Conservation (phyloP, 805 yeast species). For the Candida gorgasii region DNA sequence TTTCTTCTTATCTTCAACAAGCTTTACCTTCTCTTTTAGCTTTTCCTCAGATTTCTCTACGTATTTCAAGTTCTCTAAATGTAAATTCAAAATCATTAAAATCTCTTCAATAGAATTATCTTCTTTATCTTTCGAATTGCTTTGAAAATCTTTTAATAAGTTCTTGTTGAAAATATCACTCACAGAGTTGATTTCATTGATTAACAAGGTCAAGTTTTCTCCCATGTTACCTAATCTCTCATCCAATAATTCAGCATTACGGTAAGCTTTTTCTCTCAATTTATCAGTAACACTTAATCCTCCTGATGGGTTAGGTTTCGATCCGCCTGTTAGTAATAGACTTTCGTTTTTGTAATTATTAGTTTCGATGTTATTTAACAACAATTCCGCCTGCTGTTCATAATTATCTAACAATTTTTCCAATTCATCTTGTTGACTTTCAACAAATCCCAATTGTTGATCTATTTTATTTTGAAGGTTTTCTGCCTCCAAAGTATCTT, state of each 20-base stretch:
- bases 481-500: slow-evolving; percentile 80
- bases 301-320: slow-evolving; percentile 20
- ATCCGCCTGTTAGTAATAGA: slow-evolving; percentile 11
- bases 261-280: slow-evolving; percentile 86
- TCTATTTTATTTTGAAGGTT: slow-evolving; percentile 83
- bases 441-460: slow-evolving; percentile 81
- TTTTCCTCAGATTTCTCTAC: slow-evolving; percentile 72
- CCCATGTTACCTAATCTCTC: slow-evolving; percentile 79
- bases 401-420: slow-evolving; percentile 80
- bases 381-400: slow-evolving; percentile 67
- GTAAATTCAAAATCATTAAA: slow-evolving; percentile 80
- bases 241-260: slow-evolving; percentile 80
- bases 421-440: slow-evolving; percentile 88
- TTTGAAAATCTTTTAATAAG: slow-evolving; percentile 38
- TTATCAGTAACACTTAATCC: slow-evolving; percentile 67
- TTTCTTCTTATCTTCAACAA: slow-evolving; percentile 23
- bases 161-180: slow-evolving; percentile 74
- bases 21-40: slow-evolving; percentile 65
- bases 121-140: slow-evolving; percentile 16
- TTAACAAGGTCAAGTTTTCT: slow-evolving; percentile 69
- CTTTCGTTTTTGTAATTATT: slow-evolving; percentile 16
- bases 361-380: slow-evolving; percentile 41
- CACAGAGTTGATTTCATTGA: slow-evolving; percentile 79
- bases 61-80: slow-evolving; percentile 86
- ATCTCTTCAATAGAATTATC: slow-evolving; percentile 63